Conservation (phyloP, 2,329 filamentous ascomycete species). For the Aureobasidium sp. region DNA sequence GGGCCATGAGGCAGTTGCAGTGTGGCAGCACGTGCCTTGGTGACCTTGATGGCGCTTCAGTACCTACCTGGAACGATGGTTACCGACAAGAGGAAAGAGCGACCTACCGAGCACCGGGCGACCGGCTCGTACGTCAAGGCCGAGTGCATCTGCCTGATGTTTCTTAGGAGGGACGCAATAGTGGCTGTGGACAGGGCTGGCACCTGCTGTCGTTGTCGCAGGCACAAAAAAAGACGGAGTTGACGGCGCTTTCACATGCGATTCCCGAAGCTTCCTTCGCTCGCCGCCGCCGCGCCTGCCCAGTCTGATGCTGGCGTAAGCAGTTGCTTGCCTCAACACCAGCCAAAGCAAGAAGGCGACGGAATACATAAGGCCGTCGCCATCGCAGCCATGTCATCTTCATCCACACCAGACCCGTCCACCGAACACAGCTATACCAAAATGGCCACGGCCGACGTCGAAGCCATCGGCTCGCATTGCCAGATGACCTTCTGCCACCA, state of each 20-base stretch:
- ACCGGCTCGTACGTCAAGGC: slow-evolving; percentile 74
- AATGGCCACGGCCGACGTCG: slow-evolving; percentile 72
- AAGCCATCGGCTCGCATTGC: slow-evolving; percentile 84
- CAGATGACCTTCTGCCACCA: slow-evolving; percentile 86
- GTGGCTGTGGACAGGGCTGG: background rate
- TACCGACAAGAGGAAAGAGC: slow-evolving; percentile 8
- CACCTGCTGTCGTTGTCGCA: background rate
- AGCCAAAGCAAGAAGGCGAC: background rate
- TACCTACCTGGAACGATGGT: background rate
- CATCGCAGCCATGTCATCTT: slow-evolving; percentile 35
- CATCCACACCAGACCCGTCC: slow-evolving; percentile 34
- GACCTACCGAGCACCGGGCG: slow-evolving; percentile 69
- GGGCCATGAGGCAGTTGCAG: slow-evolving; percentile 86
- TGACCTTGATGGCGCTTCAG: slow-evolving; percentile 56
- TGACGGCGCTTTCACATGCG: background rate
- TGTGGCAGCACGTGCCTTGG: slow-evolving; percentile 82
- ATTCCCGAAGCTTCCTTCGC: slow-evolving; percentile 8
- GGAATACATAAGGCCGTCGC: background rate
- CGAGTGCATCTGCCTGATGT: slow-evolving; percentile 27
- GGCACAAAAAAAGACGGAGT: background rate
- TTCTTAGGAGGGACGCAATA: background rate
- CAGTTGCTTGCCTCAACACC: background rate
- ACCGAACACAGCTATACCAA: slow-evolving; percentile 52
- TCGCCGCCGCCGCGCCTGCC: slow-evolving; percentile 3
- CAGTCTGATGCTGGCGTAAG: background rate